Percentiles rank a stretch among this genome's conserved stretches.
phyloP scores from a whole-genome alignment of 225 moss, liverwort and hornwort species.

The Sphagnum contortum region DNA sequence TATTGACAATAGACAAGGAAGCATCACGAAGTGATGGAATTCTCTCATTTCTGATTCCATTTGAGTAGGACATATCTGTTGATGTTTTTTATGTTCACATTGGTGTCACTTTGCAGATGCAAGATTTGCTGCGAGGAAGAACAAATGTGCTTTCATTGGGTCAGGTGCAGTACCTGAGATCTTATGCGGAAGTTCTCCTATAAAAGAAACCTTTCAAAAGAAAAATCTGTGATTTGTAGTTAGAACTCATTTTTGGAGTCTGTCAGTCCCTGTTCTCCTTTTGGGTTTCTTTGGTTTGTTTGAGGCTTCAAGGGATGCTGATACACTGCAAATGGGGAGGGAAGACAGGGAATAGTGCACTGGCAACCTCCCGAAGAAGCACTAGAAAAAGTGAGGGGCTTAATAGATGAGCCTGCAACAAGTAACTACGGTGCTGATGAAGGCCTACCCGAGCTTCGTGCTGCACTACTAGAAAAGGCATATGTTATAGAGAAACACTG shows the following conservation, averaged over 20 bases:
- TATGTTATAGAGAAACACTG: not conserved
- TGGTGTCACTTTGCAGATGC: conserved; percentile 54
- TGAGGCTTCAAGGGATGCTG: too few species aligned
- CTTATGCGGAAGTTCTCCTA: conserved; percentile 2
- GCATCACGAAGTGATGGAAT: too few species aligned
- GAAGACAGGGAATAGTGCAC: conserved; percentile 86
- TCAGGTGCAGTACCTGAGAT: conserved; percentile 39
- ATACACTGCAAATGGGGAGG: conserved; percentile 13
- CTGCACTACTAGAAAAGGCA: conserved; percentile 89
- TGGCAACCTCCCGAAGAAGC: conserved; percentile 96
- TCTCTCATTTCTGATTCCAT: too few species aligned
- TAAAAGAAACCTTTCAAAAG: not conserved
- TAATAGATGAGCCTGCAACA: conserved; percentile 45
- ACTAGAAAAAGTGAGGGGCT: conserved; percentile 50
- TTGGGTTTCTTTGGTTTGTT: too few species aligned
- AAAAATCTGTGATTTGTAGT: not conserved
- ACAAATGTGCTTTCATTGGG: conserved; percentile 74
- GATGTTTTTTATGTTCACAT: not conserved
- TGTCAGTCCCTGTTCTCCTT: too few species aligned
- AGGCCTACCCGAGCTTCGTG: conserved; percentile 79
- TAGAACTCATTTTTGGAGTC: not conserved
- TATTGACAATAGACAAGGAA: too few species aligned
- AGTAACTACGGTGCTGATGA: conserved; percentile 93
- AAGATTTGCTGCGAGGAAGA: conserved; percentile 75
- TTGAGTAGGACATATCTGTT: too few species aligned